phyloP scores from a whole-genome alignment of 2,329 filamentous ascomycete genomes.

The Fusarium caatingaense region DNA sequence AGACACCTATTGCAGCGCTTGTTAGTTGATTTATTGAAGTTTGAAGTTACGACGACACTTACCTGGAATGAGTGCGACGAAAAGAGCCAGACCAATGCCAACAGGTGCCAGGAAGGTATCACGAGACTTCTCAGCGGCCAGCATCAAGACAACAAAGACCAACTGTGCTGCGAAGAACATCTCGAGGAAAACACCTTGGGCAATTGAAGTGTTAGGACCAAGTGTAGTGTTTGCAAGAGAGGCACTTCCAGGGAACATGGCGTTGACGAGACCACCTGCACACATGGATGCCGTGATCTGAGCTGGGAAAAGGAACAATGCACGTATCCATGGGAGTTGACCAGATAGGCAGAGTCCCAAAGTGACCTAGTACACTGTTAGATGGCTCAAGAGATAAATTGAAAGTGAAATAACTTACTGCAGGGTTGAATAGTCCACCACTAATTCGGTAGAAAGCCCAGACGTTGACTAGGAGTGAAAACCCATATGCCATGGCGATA shows the following conservation, averaged over 20 bases:
- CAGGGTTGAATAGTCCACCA: constrained; percentile 58
- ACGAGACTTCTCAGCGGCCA: constrained; percentile 76
- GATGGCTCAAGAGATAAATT: accelerated
- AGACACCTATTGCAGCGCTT: constrained; percentile 18
- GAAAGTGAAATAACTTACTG: constrained; percentile 6
- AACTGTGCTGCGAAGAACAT: constrained; percentile 71
- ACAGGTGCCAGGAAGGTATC: constrained; percentile 75
- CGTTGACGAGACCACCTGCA: constrained; percentile 65
- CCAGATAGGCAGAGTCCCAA: constrained; percentile 35
- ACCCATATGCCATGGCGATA: constrained; percentile 40
- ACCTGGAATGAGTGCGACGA: constrained; percentile 60
- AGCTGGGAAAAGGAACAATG: constrained; percentile 59
- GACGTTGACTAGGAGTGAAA: constrained; percentile 61
- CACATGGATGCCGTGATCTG: constrained; percentile 68
- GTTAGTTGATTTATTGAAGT: too few species aligned
- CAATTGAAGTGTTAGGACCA: constrained; percentile 59
- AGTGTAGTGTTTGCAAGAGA: constrained; percentile 63
- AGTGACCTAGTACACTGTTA: constrained; percentile 28
- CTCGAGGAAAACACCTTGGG: constrained; percentile 71
- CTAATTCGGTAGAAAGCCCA: constrained; percentile 66
- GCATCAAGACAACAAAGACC: constrained; percentile 71
- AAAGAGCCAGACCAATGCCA: constrained; percentile 75
- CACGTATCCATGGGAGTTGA: constrained; percentile 37
- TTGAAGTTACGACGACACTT: background rate
- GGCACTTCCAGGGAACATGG: constrained; percentile 64